Evolutionary conservation across 2,329 filamentous ascomycete species (phyloP), one percentile per base, ranked within the genome.

Genomic region (Penicillium sp.): DNA sequence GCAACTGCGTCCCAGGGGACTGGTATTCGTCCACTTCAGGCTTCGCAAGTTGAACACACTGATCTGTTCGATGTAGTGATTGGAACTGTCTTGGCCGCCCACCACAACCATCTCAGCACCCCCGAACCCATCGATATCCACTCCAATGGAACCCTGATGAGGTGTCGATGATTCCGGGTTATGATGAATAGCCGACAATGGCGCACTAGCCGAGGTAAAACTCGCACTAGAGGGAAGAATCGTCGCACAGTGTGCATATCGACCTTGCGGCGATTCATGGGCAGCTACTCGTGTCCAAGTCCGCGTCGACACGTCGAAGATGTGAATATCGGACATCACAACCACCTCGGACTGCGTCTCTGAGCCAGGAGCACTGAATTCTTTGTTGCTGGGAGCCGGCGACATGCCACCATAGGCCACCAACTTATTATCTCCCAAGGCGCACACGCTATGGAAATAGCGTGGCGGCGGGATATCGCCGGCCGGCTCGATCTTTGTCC

Each of bases 331-430:
- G 5, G 90, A 95, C 89, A 98, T 95, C 39, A 96, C 92, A 1
- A 88, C 83, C 3, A 96, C 85, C 56, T 95, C 89, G 25, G 87
- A 80, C 52, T 88, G 84, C 37, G 79, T 71, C 46, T 89, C 84
- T 41, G 70, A 64, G 0, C 58, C 58, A 26, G 48, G 48, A 3
- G 66, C 54, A 11, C 66, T 11, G 73, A 62, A 30, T 74, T 69
- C 39, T 68, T 66, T 28, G 52, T 63, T 10, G 69, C 56, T 73
- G 5, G 74, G 69, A 8, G 80, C 77, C 1, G 90, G 89, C 7
- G 90, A 95, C 92, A 98, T 98, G 52, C 92, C 92, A 41, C 92
- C 92, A 64, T 96, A 98, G 65, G 90, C 96, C 3, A 98, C 90
- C 62, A 98, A 74, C 64, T 96, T 98, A 2, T 87, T 90, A 60